Base-by-base conservation (phyloP, 2,329 filamentous ascomycete species). In the Atkinsonella hypoxylon region DNA sequence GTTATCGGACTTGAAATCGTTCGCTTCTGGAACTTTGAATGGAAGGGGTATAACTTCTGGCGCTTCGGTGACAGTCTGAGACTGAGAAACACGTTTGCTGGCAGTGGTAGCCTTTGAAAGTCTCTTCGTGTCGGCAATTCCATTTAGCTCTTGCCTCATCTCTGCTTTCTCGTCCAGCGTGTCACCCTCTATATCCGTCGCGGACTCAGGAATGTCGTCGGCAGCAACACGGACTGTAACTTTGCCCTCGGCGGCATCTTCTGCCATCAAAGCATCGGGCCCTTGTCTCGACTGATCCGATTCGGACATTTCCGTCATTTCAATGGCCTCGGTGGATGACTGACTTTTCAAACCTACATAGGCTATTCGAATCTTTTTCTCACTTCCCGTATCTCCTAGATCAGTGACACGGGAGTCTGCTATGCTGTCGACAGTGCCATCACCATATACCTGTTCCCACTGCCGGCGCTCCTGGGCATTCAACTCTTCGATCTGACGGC, bases 361-460 rank as follows among this genome's bases (percentile, higher is more conserved):
- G 52, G 66, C 70, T 17, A 61, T 53, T 12, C 55, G 56, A 3
- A 65, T 55, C 26, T 55, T 66, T 57, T 76, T 77, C 53, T 78
- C 74, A 56, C 67, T 75, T 2, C 68, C 68, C 52, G 70, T 63
- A 41, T 74, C 73, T 20, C 70, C 75, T 31, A 76, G 64, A 11
- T 74, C 77, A 0, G 76, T 84, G 32, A 77, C 74, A 20, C 67
- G 67, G 1, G 72, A 72, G 3, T 55, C 61, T 15, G 62, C 60
- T 8, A 62, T 55, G 49, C 64, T 70, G 46, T 56, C 55, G 6
- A 54, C 55, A 22, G 71, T 66, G 51, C 78, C 79, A 55, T 85
- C 74, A 0, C 85, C 87, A 57, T 95, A 93, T 2, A 78, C 72
- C 6, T 78, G 77, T 62, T 96, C 90, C 90, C 90, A 96, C 54